Base-by-base conservation (phyloP, 2,329 filamentous ascomycete species). In the Cladophialophora immunda region DNA sequence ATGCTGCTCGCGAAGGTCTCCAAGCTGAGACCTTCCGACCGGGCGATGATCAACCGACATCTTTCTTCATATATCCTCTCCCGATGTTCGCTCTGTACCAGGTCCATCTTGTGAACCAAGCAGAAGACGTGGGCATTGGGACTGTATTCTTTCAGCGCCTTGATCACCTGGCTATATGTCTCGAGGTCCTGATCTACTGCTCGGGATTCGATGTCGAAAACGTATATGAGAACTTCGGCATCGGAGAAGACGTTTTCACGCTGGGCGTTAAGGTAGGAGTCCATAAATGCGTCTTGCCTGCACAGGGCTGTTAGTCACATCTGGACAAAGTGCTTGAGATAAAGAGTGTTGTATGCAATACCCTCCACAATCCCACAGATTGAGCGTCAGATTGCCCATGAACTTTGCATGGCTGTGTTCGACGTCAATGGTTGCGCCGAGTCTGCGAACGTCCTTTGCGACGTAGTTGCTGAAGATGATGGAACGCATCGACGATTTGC, bases 401-500 rank as follows among this genome's bases (percentile, higher is more conserved):
- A 99, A 99, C 80, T 97, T 97, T 81, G 98, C 95, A 81, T 97
- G 95, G 69, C 93, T 97, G 75, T 98, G 92, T 80, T 99, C 95
- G 68, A 99, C 95, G 78, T 99, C 95, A 77, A 99, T 98, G 13
- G 95, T 99, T 1, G 95, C 95, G 72, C 95, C 95, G 64, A 99
- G 84, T 66, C 95, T 85, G 45, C 95, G 87, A 6, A 97, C 97
- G 79, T 99, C 95, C 77, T 96, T 93, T 64, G 95, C 95, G 71
- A 98, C 94, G 78, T 97, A 98, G 81, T 98, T 98, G 84, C 92
- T 97, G 81, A 99, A 99, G 78, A 99, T 97, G 76, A 99, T 98
- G 76, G 92, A 95, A 71, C 95, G 88, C 95, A 99, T 99, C 64
- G 93, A 97, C 50, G 94, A 97, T 81, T 99, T 99, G 63, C 95